A percentile compares a stretch with the other conserved stretches of the same genome.
These are phyloP conservation scores for Oxalis stricta DNA, from an alignment of 441 rosid genomes.

Conservation along the genomic window DNA sequence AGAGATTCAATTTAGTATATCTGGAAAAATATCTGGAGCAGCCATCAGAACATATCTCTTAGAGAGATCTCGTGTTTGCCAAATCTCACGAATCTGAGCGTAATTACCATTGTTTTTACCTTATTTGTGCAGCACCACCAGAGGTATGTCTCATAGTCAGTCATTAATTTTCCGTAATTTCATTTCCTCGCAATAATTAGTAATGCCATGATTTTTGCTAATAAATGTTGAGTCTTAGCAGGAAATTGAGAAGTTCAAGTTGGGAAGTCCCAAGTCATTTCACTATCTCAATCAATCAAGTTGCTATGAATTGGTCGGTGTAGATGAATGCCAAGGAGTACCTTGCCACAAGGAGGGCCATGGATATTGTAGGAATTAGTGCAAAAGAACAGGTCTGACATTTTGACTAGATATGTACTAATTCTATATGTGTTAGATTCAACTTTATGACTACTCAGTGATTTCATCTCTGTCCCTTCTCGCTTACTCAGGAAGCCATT, in stretches of 20 bases:
- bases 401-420: constrained; percentile 5
- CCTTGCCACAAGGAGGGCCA: constrained; percentile 75
- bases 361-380: constrained; percentile 78
- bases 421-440: background rate
- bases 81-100: constrained; percentile 85
- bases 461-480: constrained; percentile 1
- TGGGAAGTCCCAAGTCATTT: constrained; percentile 74
- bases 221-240: constrained; percentile 18
- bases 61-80: constrained; percentile 92
- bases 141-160: constrained; percentile 29
- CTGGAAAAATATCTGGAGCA: constrained; percentile 90
- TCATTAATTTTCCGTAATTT: background rate
- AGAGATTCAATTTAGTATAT: constrained; percentile 71
- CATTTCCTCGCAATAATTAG: constrained; percentile 3
- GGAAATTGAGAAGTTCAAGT: constrained; percentile 73
- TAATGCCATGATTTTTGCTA: constrained; percentile 10
- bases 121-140: constrained; percentile 77
- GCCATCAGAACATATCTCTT: constrained; percentile 90
- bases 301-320: constrained; percentile 67
- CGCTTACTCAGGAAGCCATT: constrained; percentile 52
- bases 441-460: background rate
- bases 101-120: constrained; percentile 88
- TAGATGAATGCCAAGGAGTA: constrained; percentile 61
- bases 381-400: constrained; percentile 56
- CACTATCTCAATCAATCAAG: constrained; percentile 89